phyloP scores from a whole-genome alignment of 192 early-diverging fungal species.

The Podila epigama region DNA sequence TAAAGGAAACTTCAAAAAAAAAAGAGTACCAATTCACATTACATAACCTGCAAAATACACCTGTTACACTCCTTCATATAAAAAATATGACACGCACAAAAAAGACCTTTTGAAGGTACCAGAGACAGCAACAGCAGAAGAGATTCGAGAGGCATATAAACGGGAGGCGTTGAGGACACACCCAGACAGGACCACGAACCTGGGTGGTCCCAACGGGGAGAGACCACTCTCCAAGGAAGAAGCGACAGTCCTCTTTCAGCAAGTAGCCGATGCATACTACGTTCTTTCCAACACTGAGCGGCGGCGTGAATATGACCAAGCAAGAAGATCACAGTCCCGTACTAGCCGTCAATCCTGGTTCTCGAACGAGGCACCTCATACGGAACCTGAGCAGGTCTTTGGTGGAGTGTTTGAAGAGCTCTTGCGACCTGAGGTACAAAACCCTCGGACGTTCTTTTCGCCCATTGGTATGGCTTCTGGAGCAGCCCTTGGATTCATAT shows the following conservation, averaged over 20 bases:
- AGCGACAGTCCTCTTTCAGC: conserved; percentile 65
- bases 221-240: conserved; percentile 37
- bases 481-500: conserved; percentile 75
- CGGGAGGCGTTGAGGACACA: conserved; percentile 72
- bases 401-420: conserved; percentile 84
- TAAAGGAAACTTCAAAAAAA: too few species aligned
- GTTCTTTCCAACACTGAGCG: conserved; percentile 64
- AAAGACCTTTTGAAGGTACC: conserved; percentile 64
- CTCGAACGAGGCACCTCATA: conserved; percentile 16
- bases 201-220: conserved; percentile 54
- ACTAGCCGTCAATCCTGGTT: conserved; percentile 13
- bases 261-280: conserved; percentile 81
- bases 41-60: too few species aligned
- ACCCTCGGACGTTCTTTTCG: conserved; percentile 67
- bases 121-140: conserved; percentile 64
- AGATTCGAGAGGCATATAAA: conserved; percentile 86
- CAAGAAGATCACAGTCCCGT: conserved; percentile 10
- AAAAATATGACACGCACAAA: too few species aligned
- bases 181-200: conserved; percentile 69
- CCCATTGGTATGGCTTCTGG: conserved; percentile 76
- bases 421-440: conserved; percentile 71
- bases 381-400: conserved; percentile 73
- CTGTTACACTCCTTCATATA: too few species aligned
- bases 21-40: too few species aligned
- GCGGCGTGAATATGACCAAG: conserved; percentile 61